Evolutionary conservation across 768 basidiomycete genomes (phyloP).

Genomic region (Suillus cothurnatus): DNA sequence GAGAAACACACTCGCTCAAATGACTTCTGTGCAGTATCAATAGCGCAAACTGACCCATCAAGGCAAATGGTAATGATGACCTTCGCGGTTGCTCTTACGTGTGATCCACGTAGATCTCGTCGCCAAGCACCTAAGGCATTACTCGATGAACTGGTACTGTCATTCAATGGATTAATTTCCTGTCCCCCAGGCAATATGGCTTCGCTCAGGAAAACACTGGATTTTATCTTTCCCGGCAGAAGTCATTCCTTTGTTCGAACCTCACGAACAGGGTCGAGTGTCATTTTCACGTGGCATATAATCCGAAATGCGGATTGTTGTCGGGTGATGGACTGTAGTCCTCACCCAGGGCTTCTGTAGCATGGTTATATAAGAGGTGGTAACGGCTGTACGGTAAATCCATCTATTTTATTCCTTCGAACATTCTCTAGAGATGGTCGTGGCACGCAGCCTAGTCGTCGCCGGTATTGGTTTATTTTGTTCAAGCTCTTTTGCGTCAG

Average conservation of each 20-base stretch:
- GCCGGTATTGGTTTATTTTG: constrained; percentile 11
- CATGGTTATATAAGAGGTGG: constrained; percentile 9
- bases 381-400: not conserved
- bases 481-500: constrained; percentile 13
- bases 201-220: not conserved
- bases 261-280: not conserved
- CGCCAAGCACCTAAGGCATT: not conserved
- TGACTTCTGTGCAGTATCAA: not conserved
- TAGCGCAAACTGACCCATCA: not conserved
- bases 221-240: not conserved
- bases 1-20: not conserved
- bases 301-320: constrained; percentile 2
- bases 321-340: not conserved
- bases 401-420: not conserved
- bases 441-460: constrained; percentile 7
- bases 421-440: constrained; percentile 14
- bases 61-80: not conserved
- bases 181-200: not conserved
- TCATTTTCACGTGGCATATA: not conserved
- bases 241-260: not conserved
- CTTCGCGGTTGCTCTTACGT: not conserved
- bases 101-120: not conserved
- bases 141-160: not conserved
- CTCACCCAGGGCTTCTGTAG: not conserved
- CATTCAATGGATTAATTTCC: not conserved